Evolutionary conservation across 257 asterid genomes (phyloP), one percentile per base, ranked within the genome.

Genomic region (Avicennia marina): DNA sequence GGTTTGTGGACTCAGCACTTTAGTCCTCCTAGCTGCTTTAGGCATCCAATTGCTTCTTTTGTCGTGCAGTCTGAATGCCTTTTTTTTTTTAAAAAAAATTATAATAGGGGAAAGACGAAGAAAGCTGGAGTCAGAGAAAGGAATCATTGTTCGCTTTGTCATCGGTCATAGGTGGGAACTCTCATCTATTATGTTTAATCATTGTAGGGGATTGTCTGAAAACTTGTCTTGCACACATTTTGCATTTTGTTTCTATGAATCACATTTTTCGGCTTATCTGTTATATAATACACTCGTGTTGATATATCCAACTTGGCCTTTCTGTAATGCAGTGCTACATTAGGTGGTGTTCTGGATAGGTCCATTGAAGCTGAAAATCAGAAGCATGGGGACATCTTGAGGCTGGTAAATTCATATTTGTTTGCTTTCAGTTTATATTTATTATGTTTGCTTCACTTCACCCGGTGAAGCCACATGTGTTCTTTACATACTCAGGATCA

Each of bases 371-470:
- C 94, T 12, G 98, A 90, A 68, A 80, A 87, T 52, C 76, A 68
- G 34, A 90, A 87, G 76, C 95, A 90, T 51, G 98, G 98, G 54
- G 98, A 90, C 74, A 72, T 90, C 70, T 49, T 87, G 86, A 83
- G 98, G 53, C 86, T 90, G 90, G 98, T 90, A 52, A 73, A 15
- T 11, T 19, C 47, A 46, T 59, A 20, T 22, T 18, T 7, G 27
- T 36, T 21, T 4, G 9, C 44, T 4, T 53, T 16, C 19, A 34
- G 15, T 41, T 0, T 7, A 22, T 12, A 25, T 47, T 64, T 36
- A 32, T 4, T 49, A 24, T 11, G 17, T 48, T 19, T 44, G 15
- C 13, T 5, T 27, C 21, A 21, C 39, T 8, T 16, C 7, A 27
- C 29, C 3, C 1, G 16, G 41, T 49, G 55, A 53, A 39, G 6